Evolutionary conservation across 2,329 filamentous ascomycete species (phyloP), one percentile per base, ranked within the genome.

Genomic region (Penicillium polonicum): DNA sequence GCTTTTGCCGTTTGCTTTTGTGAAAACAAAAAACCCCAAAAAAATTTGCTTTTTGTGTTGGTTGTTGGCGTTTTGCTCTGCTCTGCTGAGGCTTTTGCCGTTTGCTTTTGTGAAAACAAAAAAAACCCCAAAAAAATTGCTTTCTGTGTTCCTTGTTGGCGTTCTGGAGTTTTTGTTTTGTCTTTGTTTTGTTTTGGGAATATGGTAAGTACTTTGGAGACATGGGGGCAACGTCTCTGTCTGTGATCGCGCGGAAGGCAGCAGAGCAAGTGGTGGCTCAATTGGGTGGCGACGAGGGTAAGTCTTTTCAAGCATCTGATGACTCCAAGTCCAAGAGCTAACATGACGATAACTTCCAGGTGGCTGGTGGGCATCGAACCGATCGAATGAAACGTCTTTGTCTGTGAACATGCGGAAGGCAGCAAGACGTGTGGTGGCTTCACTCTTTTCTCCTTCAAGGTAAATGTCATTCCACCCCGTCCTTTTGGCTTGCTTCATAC

Each of bases 1-100:
- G 39, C 49, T 44, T 52, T 52, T 52, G 49, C 49, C 39, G 49
- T 52, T 52, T 52, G 49, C 29, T 44, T 52, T 51, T 25, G 23
- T 10, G 38, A 43, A 43, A 43, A 42, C 9, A 23, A 21, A 51
- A 51, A 42, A 33, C 19, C 38, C n/a, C 35, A 9, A 13, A 51
- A 51, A 51, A 51, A 13, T 13, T 5, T 42, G n/a, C 25, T 42
- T 48, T n/a, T 2, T 10, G 8, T 33, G 19, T 29, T 12, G 21
- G 36, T 12, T 36, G 1, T 48, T 7, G 17, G 4, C 9, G 19
- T 3, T 35, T 21, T 49, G 46, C 19, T 27, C 25, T 49, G 21
- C 15, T 49, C 23, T 29, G 36, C 17, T 25, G 35, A 50, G 48
- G 35, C 48, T 41, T 50, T 50, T 50, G 48, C 48, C n/a, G 48